phyloP scores from a whole-genome alignment of 2,329 filamentous ascomycete species.

The Xylaria sp. region DNA sequence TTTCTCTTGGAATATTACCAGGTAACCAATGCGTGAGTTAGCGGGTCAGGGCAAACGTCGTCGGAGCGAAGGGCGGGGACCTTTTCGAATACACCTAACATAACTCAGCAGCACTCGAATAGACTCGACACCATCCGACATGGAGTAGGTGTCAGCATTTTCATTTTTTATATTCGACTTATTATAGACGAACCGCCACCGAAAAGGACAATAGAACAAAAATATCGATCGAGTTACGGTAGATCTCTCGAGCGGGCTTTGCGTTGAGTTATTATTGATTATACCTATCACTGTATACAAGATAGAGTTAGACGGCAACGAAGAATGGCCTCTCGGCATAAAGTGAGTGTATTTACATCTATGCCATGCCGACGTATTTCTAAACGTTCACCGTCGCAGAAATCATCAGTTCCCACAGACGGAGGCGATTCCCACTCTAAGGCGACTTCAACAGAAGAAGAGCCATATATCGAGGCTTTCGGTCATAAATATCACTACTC shows the following conservation, averaged over 20 bases:
- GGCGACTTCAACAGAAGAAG: slow-evolving; percentile 28
- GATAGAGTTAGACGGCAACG: slow-evolving; percentile 18
- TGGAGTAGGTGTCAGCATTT: slow-evolving; percentile 23
- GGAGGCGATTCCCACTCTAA: slow-evolving; percentile 32
- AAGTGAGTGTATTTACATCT: slow-evolving; percentile 23
- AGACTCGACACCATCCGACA: slow-evolving; percentile 1
- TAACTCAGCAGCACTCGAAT: slow-evolving; percentile 3
- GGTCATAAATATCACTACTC: slow-evolving; percentile 46
- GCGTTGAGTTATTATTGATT: slow-evolving; percentile 7
- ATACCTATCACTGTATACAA: slow-evolving; percentile 11
- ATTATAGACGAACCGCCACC: slow-evolving; percentile 6
- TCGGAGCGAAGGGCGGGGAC: slow-evolving; percentile 22
- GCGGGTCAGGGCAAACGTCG: slow-evolving; percentile 17
- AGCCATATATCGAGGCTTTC: slow-evolving; percentile 44
- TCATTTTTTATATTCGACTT: slow-evolving; percentile 8
- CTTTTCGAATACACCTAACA: slow-evolving; percentile 18
- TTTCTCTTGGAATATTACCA: slow-evolving; percentile 10
- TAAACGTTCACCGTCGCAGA: slow-evolving; percentile 31
- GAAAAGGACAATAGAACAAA: neutral
- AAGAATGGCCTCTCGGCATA: slow-evolving; percentile 28
- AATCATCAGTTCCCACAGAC: slow-evolving; percentile 24
- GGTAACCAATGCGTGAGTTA: slow-evolving; percentile 27
- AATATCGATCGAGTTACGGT: neutral
- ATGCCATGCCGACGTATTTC: neutral
- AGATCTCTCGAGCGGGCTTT: slow-evolving; percentile 1